Percentiles rank a stretch among this genome's conserved stretches.
Evolutionary conservation across 1,284 basidiomycete species (phyloP).

Genomic region (Schizophyllum amplum): DNA sequence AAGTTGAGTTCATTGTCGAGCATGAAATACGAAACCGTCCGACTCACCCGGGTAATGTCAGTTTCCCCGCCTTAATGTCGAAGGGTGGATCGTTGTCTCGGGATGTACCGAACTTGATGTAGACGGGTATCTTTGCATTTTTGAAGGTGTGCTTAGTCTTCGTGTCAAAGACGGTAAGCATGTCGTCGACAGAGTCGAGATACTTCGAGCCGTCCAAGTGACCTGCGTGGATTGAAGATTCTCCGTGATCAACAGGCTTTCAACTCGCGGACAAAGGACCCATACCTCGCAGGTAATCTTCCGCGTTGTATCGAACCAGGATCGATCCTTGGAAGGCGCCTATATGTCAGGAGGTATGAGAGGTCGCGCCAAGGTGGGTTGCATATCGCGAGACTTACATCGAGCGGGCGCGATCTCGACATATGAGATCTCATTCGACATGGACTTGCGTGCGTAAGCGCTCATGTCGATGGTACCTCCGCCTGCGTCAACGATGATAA

Average conservation of each 20-base stretch:
- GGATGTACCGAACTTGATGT: not conserved
- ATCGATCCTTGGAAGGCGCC: conserved; percentile 26
- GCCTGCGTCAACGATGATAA: conserved; percentile 50
- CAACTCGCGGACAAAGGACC: not conserved
- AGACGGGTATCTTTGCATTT: not conserved
- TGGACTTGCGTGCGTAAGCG: conserved; percentile 32
- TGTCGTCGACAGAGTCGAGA: not conserved
- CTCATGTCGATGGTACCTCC: conserved; percentile 51
- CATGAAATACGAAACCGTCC: no score
- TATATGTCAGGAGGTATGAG: conserved; percentile 3
- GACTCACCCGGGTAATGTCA: not conserved
- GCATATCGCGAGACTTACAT: conserved; percentile 1
- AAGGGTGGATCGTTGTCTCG: not conserved
- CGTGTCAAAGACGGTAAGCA: not conserved
- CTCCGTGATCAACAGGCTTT: conserved; percentile 11
- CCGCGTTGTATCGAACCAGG: conserved; percentile 35
- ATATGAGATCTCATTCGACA: conserved; percentile 5
- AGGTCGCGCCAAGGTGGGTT: not conserved
- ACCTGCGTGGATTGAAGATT: not conserved
- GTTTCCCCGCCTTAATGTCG: not conserved
- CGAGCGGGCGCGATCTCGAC: conserved; percentile 2
- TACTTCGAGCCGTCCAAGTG: not conserved
- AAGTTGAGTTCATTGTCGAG: no score
- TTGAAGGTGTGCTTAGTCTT: not conserved
- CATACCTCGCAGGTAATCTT: conserved; percentile 26